These are phyloP conservation scores for Aspergillus quadrilineatus DNA, from an alignment of 2,329 filamentous ascomycete genomes.

Conservation along the genomic window DNA sequence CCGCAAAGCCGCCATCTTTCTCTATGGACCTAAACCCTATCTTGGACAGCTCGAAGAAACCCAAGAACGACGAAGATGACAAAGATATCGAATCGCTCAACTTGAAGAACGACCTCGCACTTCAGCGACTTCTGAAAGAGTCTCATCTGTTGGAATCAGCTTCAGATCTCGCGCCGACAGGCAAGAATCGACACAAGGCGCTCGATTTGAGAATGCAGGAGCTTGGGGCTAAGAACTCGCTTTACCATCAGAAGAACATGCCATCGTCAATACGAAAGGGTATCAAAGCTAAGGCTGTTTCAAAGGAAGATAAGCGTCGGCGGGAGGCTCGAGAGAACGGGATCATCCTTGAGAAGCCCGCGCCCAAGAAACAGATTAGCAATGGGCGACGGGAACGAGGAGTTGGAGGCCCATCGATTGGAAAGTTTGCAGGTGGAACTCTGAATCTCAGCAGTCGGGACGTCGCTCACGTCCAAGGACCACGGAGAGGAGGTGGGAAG, in stretches of 20 bases:
- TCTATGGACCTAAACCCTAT: slow-evolving; percentile 20
- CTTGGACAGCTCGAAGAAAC: slow-evolving; percentile 22
- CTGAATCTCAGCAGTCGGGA: slow-evolving; percentile 77
- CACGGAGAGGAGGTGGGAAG: slow-evolving; percentile 12
- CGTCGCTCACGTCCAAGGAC: slow-evolving; percentile 60
- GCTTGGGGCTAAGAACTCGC: slow-evolving; percentile 72
- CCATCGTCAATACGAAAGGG: slow-evolving; percentile 83
- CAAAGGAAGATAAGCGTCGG: slow-evolving; percentile 69
- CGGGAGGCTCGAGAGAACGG: slow-evolving; percentile 85
- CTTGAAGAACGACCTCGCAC: slow-evolving; percentile 85
- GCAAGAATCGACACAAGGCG: slow-evolving; percentile 75
- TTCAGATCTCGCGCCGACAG: slow-evolving; percentile 57
- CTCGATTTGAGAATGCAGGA: slow-evolving; percentile 80
- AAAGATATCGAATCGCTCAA: slow-evolving; percentile 63
- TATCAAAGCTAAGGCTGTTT: slow-evolving; percentile 67
- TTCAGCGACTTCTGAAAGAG: slow-evolving; percentile 86
- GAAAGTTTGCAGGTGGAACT: slow-evolving; percentile 75
- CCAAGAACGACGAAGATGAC: slow-evolving; percentile 42
- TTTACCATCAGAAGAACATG: slow-evolving; percentile 81
- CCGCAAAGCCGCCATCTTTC: slow-evolving; percentile 50
- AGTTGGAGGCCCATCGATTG: slow-evolving; percentile 75
- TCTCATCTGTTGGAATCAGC: slow-evolving; percentile 76
- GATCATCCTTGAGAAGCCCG: slow-evolving; percentile 72
- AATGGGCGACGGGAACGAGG: slow-evolving; percentile 55
- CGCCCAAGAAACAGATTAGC: slow-evolving; percentile 35